Evolutionary conservation across 2,329 filamentous ascomycete species (phyloP).

Genomic region (Thielaviopsis populi): DNA sequence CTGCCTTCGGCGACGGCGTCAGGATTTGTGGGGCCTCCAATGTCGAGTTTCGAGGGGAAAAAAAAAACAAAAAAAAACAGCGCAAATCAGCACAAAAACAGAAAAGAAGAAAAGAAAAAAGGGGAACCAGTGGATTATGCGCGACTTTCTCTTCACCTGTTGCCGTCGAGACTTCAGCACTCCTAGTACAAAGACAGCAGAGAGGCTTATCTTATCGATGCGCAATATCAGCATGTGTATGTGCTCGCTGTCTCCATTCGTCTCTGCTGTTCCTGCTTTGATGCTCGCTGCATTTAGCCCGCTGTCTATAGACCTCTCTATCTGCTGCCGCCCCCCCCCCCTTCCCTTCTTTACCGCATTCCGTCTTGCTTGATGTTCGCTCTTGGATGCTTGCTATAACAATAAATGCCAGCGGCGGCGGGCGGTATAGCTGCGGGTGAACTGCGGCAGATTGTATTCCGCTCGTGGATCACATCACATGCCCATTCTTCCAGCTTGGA

Average conservation of each 20-base stretch:
- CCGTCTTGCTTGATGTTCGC: neutral
- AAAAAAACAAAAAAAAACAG: neutral
- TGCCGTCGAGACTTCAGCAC: neutral
- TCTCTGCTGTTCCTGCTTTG: neutral
- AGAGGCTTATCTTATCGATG: neutral
- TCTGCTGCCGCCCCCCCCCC: neutral
- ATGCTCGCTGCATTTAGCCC: neutral
- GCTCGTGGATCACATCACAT: neutral
- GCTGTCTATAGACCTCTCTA: neutral
- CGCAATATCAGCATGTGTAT: neutral
- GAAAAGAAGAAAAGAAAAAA: neutral
- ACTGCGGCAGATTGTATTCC: neutral
- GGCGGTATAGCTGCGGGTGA: neutral
- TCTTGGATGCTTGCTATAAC: neutral
- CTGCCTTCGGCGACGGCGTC: constrained; percentile 9
- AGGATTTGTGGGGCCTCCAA: constrained; percentile 7
- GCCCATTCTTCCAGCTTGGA: too few relatives aligned
- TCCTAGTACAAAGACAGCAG: neutral
- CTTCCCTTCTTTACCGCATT: neutral
- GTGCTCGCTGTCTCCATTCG: neutral
- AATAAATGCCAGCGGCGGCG: neutral
- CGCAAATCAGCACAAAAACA: neutral
- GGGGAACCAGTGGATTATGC: neutral
- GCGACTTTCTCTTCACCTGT: neutral
- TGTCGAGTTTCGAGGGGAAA: neutral